Percentiles rank a stretch among this genome's conserved stretches.
Evolutionary conservation across 192 early-diverging fungal genomes (phyloP).

Genomic region (Chytriomyces confervae): DNA sequence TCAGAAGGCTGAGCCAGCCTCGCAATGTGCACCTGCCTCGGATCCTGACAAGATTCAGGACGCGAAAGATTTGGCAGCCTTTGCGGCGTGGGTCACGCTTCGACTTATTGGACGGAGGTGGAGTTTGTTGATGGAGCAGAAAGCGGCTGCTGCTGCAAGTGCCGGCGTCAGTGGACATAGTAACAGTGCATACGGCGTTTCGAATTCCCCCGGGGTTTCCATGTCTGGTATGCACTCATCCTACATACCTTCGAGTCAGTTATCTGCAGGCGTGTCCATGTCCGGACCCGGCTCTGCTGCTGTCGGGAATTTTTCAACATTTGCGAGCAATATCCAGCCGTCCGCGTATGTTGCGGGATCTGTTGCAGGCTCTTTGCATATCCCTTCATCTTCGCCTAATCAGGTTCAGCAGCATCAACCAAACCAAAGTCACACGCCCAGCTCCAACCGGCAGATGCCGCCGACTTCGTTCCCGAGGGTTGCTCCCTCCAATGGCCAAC

Average conservation of each 20-base stretch:
- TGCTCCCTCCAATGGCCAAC: not conserved
- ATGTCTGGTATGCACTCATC: not conserved
- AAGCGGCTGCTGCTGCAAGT: not conserved
- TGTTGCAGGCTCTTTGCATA: not conserved
- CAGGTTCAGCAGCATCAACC: not conserved
- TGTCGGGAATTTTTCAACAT: not conserved
- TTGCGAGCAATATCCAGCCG: not conserved
- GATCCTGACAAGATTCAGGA: slow-evolving; percentile 17
- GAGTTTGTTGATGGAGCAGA: slow-evolving; percentile 23
- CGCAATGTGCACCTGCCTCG: not conserved
- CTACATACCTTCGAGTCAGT: not conserved
- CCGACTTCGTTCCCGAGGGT: too few relatives aligned
- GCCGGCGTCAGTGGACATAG: not conserved
- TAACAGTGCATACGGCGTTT: not conserved
- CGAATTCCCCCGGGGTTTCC: not conserved
- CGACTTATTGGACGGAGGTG: slow-evolving; percentile 16
- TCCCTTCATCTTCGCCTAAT: not conserved
- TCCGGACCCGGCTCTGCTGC: not conserved
- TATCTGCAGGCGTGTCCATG: not conserved
- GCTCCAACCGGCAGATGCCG: too few relatives aligned
- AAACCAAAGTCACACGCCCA: too few relatives aligned
- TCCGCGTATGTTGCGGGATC: slow-evolving; percentile 11
- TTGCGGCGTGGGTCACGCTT: slow-evolving; percentile 30
- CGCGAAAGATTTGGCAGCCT: slow-evolving; percentile 23
- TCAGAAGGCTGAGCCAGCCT: not conserved